Evolutionary conservation across 1,284 basidiomycete genomes (phyloP).

Genomic region (Austroboletus niveus): DNA sequence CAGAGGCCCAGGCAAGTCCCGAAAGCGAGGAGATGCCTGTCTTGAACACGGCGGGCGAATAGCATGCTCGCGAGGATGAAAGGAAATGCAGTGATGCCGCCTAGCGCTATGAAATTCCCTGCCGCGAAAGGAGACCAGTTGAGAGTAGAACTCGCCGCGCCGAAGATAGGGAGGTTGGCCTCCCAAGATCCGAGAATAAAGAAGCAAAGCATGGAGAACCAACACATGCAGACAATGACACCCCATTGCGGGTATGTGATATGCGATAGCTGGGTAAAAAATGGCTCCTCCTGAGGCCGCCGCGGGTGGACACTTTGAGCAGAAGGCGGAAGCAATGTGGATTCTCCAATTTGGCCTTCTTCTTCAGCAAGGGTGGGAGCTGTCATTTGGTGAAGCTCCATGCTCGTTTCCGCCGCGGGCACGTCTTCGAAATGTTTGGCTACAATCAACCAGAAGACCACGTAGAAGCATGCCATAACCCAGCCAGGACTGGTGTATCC

Average conservation of each 20-base stretch:
- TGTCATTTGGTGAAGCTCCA: constrained; percentile 11
- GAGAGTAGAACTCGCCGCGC: constrained; percentile 42
- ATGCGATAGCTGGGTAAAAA: constrained; percentile 14
- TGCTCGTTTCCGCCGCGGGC: constrained; percentile 16
- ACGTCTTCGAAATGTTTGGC: constrained; percentile 54
- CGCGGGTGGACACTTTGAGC: background rate
- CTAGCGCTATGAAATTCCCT: constrained; percentile 70
- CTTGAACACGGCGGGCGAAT: constrained; percentile 56
- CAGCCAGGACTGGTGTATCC: constrained; percentile 69
- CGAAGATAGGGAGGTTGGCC: constrained; percentile 67
- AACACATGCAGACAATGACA: constrained; percentile 65
- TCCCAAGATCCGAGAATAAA: constrained; percentile 74
- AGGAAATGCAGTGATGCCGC: constrained; percentile 59
- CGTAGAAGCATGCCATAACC: constrained; percentile 58
- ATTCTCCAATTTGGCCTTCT: constrained; percentile 1
- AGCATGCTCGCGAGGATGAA: constrained; percentile 64
- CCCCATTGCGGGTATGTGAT: constrained; percentile 42
- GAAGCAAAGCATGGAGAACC: constrained; percentile 73
- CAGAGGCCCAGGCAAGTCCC: constrained; percentile 51
- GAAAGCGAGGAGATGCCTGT: constrained; percentile 55
- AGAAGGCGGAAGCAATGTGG: background rate
- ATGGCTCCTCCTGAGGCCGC: constrained; percentile 8
- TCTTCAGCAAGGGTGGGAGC: constrained; percentile 2
- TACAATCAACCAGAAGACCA: constrained; percentile 48
- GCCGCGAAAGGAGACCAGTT: constrained; percentile 61